phyloP scores from a whole-genome alignment of 2,329 filamentous ascomycete species.

The Aureobasidium leucospermi region DNA sequence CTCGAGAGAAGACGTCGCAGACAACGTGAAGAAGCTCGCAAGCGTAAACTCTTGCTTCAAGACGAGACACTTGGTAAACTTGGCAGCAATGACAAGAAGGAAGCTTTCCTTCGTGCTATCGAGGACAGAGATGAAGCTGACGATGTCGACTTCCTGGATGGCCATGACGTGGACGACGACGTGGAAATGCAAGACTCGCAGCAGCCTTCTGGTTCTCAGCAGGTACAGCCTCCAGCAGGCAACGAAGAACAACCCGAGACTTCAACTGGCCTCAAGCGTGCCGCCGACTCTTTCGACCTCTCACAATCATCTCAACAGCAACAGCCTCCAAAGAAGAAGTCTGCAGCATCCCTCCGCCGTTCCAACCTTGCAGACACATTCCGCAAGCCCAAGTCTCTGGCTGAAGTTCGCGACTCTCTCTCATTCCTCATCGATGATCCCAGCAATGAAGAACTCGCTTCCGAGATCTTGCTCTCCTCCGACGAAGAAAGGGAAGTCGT shows the following conservation, averaged over 20 bases:
- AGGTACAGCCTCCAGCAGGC: background rate
- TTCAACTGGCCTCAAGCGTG: constrained; percentile 31
- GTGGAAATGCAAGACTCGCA: constrained; percentile 36
- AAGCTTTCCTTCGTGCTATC: constrained; percentile 83
- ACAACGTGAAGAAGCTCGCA: constrained; percentile 79
- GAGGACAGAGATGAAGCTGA: constrained; percentile 64
- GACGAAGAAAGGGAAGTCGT: constrained; percentile 38
- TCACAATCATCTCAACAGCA: background rate
- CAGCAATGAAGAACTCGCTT: constrained; percentile 46
- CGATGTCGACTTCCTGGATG: constrained; percentile 66
- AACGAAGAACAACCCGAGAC: constrained; percentile 1
- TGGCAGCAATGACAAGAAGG: constrained; percentile 74
- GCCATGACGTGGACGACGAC: constrained; percentile 40
- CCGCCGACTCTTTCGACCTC: constrained; percentile 16
- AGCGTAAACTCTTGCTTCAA: constrained; percentile 78
- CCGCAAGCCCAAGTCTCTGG: constrained; percentile 63
- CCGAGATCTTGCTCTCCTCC: constrained; percentile 34
- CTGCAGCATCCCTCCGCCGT: constrained; percentile 4
- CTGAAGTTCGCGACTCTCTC: constrained; percentile 75
- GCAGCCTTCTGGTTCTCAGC: constrained; percentile 4
- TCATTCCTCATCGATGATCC: constrained; percentile 72
- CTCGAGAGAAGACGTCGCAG: constrained; percentile 67
- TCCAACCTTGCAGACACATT: constrained; percentile 29
- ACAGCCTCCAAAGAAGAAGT: background rate
- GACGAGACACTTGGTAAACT: constrained; percentile 66